Conservation (phyloP, 2,329 filamentous ascomycete species). For the Trichoderma asperellum region DNA sequence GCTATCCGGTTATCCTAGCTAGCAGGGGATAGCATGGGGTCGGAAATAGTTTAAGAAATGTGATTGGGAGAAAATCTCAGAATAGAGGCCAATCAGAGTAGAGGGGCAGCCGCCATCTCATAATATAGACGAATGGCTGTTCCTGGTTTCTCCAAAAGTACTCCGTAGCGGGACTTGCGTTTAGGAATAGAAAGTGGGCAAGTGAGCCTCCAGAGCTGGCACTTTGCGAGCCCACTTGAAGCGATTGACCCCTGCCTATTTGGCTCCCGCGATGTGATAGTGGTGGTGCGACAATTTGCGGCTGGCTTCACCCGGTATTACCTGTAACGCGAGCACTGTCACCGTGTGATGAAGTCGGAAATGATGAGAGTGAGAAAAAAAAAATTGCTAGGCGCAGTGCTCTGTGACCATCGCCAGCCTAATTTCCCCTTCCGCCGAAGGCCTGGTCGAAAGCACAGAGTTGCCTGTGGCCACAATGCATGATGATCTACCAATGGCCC, state of each 20-base stretch:
- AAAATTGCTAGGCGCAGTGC: background rate
- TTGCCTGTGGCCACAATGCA: background rate
- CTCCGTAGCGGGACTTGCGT: background rate
- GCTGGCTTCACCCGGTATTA: constrained; percentile 23
- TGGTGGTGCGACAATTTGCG: constrained; percentile 28
- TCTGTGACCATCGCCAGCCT: background rate
- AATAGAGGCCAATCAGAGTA: constrained; percentile 20
- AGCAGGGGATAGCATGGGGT: constrained; percentile 19
- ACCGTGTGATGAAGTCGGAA: constrained; percentile 14
- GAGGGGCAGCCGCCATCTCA: constrained; percentile 19
- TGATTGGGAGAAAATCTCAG: constrained; percentile 28
- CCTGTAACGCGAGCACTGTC: constrained; percentile 4
- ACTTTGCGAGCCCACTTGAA: constrained; percentile 15
- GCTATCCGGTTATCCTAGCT: constrained; percentile 22
- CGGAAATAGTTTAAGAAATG: constrained; percentile 12
- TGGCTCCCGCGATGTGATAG: constrained; percentile 24
- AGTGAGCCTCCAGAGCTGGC: constrained; percentile 12
- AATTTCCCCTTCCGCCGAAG: constrained; percentile 16
- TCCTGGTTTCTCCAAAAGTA: background rate
- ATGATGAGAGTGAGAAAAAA: background rate
- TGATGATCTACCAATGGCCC: constrained; percentile 14
- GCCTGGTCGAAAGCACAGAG: constrained; percentile 4
- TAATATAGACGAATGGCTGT: constrained; percentile 23
- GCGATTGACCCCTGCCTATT: constrained; percentile 1
- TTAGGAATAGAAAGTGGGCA: constrained; percentile 16